Evolutionary conservation across 2,329 filamentous ascomycete genomes (phyloP), one percentile per base, ranked within the genome.

Genomic region (Ilyonectria sp.): DNA sequence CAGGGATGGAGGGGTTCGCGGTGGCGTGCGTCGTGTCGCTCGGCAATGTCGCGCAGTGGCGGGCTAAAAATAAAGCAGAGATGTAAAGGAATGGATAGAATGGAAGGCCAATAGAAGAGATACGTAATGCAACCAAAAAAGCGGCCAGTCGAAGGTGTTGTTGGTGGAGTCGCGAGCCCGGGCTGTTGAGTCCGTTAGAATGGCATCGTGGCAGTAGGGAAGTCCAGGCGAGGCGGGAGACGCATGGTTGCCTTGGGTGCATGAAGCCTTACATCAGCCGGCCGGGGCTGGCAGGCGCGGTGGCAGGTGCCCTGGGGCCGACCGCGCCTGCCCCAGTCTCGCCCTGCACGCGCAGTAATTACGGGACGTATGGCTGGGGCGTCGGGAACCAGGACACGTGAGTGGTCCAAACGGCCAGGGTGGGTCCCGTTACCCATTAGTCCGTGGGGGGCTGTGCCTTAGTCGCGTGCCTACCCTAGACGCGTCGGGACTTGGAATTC

Each of bases 1-100:
- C 69, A 72, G 70, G 68, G 71, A 75, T 76, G 72, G 74, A 76
- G 74, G 74, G 74, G 74, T 76, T 72, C 74, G 74, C 74, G 74
- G 72, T 75, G 71, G 74, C 69, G 74, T 74, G 74, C 73, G 57
- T 65, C 62, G 62, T 76, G 74, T 74, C 70, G 72, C 60, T 71
- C 66, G 72, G 71, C 70, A 75, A 76, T 73, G 74, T 75, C 71
- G 74, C 74, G 73, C 71, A 73, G 65, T 52, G 65, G 63, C 63
- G 58, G 65, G 63, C 53, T 47, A 66, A 66, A 58, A 62, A 43
- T 53, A 57, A 53, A 57, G 61, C 33, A 49, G 44, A 53, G 37
- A 50, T 61, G 55, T 47, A 71, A 72, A 71, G 52, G 71, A 71
- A 68, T 68, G 68, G 58, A 61, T 63, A 65, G 60, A 65, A 71